Conservation (phyloP, 495 filamentous ascomycete genomes). For the Aspergillus homomorphus region DNA sequence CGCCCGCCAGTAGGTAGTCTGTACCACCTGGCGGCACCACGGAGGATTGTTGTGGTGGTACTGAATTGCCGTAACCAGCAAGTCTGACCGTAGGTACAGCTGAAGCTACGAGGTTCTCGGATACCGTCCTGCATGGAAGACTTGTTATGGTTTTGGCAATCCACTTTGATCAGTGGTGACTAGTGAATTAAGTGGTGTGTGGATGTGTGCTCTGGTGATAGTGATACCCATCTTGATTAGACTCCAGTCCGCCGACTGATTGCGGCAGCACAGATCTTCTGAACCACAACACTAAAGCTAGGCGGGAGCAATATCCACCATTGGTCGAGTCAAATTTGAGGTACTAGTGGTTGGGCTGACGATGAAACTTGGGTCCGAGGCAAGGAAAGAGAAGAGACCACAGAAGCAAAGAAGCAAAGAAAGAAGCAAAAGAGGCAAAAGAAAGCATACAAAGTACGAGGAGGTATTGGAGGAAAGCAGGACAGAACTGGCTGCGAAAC, state of each 20-base stretch:
- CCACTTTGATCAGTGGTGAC: neutral
- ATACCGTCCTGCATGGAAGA: neutral
- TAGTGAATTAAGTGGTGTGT: neutral
- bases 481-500: constrained; percentile 4
- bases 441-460: constrained; percentile 3
- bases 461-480: neutral
- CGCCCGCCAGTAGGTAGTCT: neutral
- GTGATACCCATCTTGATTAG: neutral
- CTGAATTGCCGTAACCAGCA: neutral
- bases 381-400: neutral
- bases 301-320: neutral
- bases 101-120: neutral
- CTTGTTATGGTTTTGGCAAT: neutral
- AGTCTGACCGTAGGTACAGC: neutral
- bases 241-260: neutral
- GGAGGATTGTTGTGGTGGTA: neutral
- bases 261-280: neutral
- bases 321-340: neutral
- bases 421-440: constrained; percentile 1
- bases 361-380: neutral
- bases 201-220: neutral
- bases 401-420: neutral
- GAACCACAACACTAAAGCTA: neutral
- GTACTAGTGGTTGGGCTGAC: neutral
- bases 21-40: neutral